Conservation (phyloP, 805 yeast species). For the Ogataea methanolica region DNA sequence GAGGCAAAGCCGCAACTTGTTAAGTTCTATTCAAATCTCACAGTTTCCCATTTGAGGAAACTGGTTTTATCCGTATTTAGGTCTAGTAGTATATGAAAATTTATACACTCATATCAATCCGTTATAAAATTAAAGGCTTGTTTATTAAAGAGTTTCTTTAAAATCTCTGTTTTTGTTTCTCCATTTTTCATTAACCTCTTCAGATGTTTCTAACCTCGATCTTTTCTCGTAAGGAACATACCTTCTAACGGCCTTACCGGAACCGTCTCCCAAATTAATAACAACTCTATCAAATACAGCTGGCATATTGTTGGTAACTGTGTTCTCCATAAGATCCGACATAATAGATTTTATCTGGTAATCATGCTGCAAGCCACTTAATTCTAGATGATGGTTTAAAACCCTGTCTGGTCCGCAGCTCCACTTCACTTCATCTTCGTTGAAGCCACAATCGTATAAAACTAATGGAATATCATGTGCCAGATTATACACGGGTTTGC, state of each 20-base stretch:
- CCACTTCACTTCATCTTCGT: conserved; percentile 61
- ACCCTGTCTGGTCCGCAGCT: conserved; percentile 29
- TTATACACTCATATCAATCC: background rate
- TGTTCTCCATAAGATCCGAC: conserved; percentile 42
- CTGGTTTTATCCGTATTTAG: too few species aligned
- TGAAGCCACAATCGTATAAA: conserved; percentile 77
- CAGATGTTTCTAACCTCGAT: conserved; percentile 58
- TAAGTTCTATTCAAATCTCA: too few species aligned
- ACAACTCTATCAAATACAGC: conserved; percentile 6
- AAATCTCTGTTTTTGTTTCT: conserved; percentile 31
- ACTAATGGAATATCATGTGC: conserved; percentile 87
- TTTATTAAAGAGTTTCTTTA: background rate
- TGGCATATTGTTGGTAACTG: conserved; percentile 29
- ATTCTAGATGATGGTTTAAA: conserved; percentile 36
- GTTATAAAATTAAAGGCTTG: background rate
- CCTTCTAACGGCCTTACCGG: conserved; percentile 50
- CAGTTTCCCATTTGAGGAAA: too few species aligned
- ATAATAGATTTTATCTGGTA: conserved; percentile 53
- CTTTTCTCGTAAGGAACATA: conserved; percentile 59
- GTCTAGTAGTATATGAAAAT: too few species aligned
- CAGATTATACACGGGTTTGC: conserved; percentile 79
- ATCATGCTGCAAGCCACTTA: conserved; percentile 51
- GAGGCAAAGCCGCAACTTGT: too few species aligned
- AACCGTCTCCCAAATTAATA: conserved; percentile 71
- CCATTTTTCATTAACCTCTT: conserved; percentile 63